Percentiles rank a stretch among this genome's conserved stretches.
phyloP scores from a whole-genome alignment of 768 basidiomycete genomes.

The Xerocomellus intermedius region DNA sequence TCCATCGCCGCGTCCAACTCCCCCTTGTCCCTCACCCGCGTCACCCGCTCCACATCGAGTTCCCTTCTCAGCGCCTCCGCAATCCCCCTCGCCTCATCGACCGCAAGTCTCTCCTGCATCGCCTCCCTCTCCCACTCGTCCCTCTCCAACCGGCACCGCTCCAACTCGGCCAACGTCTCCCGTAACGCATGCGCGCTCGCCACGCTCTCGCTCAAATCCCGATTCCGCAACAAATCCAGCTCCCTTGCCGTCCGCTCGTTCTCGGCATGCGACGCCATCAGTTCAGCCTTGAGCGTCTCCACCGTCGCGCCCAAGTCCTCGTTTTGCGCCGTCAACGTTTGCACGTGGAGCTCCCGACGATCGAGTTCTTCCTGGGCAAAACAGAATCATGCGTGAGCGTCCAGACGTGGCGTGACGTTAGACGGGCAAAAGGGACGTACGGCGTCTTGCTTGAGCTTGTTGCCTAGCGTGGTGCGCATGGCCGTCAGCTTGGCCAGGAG shows the following conservation, averaged over 20 bases:
- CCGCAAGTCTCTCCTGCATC: conserved; percentile 62
- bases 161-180: conserved; percentile 83
- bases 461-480: conserved; percentile 91
- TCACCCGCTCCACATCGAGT: conserved; percentile 62
- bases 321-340: conserved; percentile 73
- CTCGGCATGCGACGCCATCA: conserved; percentile 74
- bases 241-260: conserved; percentile 67
- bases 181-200: conserved; percentile 77
- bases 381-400: background rate
- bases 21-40: conserved; percentile 49
- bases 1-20: conserved; percentile 69
- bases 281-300: conserved; percentile 77
- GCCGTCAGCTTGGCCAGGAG: conserved; percentile 86
- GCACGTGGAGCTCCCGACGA: conserved; percentile 81
- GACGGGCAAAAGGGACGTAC: conserved; percentile 47
- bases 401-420: background rate
- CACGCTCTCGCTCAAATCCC: conserved; percentile 64
- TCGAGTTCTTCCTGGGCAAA: conserved; percentile 91
- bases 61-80: conserved; percentile 59
- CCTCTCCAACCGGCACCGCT: conserved; percentile 79
- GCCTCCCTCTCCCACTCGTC: conserved; percentile 67
- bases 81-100: conserved; percentile 66
- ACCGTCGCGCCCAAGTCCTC: conserved; percentile 70
- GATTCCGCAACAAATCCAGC: conserved; percentile 63
- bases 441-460: conserved; percentile 94